Evolutionary conservation across 2,329 filamentous ascomycete species (phyloP).

Genomic region (Beauveria scarabaeidicola): DNA sequence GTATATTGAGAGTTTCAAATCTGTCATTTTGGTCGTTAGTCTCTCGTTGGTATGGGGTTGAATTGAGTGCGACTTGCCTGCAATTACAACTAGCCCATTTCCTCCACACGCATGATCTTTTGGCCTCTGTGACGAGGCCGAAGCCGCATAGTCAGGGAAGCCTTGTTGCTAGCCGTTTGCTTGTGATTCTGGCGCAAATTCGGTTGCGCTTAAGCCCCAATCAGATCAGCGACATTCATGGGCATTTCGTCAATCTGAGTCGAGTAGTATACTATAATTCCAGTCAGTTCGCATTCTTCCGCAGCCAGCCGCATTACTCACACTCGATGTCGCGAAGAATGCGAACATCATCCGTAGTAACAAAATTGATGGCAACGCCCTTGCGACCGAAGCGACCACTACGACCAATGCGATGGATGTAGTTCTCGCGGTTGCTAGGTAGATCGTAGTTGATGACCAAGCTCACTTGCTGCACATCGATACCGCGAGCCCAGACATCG

Average conservation of each 20-base stretch:
- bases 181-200: neutral
- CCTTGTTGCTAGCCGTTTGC: neutral
- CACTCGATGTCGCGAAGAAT: constrained; percentile 95
- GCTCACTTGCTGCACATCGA: constrained; percentile 97
- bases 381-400: constrained; percentile 94
- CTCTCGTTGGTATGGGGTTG: neutral
- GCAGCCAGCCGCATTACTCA: constrained; percentile 36
- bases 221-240: constrained; percentile 74
- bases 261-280: constrained; percentile 71
- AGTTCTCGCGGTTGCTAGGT: constrained; percentile 97
- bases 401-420: constrained; percentile 96
- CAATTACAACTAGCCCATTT: constrained; percentile 9
- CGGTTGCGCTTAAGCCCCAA: constrained; percentile 29
- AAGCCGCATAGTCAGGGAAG: neutral
- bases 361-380: constrained; percentile 99
- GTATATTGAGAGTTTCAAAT: constrained; percentile 3
- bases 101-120: constrained; percentile 5
- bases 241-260: constrained; percentile 99
- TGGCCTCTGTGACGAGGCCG: neutral
- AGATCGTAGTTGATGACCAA: constrained; percentile 99
- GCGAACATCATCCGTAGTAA: constrained; percentile 94
- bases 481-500: constrained; percentile 95
- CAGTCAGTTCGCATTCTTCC: constrained; percentile 20
- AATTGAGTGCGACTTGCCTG: neutral
- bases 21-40: neutral